Conservation (phyloP, 2,329 filamentous ascomycete genomes). For the Alternaria alternata region DNA sequence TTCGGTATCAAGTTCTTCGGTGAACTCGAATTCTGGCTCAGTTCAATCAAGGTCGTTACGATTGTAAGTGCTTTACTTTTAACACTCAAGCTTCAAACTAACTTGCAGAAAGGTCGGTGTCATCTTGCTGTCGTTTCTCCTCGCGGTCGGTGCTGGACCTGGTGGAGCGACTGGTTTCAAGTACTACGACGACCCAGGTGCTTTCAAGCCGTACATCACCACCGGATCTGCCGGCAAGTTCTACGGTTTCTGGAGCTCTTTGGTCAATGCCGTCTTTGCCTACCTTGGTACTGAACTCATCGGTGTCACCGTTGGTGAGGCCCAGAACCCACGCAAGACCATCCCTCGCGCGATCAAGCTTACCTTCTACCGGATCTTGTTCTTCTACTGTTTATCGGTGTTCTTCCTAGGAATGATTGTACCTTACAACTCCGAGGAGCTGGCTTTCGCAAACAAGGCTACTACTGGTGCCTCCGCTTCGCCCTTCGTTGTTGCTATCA, state of each 20-base stretch:
- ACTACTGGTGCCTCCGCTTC: constrained; percentile 64
- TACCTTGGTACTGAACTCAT: constrained; percentile 77
- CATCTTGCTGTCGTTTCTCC: constrained; percentile 55
- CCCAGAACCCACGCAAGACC: constrained; percentile 78
- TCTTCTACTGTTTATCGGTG: constrained; percentile 80
- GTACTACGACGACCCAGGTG: constrained; percentile 56
- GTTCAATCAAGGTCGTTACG: constrained; percentile 56
- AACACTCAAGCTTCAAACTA: background rate
- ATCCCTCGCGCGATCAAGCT: constrained; percentile 81
- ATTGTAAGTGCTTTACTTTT: constrained; percentile 39
- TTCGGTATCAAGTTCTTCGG: constrained; percentile 66
- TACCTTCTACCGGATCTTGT: constrained; percentile 81
- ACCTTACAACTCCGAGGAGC: constrained; percentile 70
- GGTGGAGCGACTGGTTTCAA: constrained; percentile 54
- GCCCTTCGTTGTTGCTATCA: constrained; percentile 79
- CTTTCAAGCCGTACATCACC: constrained; percentile 53
- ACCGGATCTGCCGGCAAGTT: constrained; percentile 51
- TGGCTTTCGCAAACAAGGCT: constrained; percentile 66
- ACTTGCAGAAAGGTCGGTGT: constrained; percentile 45
- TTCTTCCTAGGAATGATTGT: constrained; percentile 80
- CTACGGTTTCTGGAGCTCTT: constrained; percentile 68
- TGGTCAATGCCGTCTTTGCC: constrained; percentile 80
- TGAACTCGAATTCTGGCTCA: constrained; percentile 61
- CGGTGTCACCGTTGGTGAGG: constrained; percentile 80
- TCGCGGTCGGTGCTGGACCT: constrained; percentile 55